Conservation (phyloP, 352 stramenopile species). For the Phytophthora meadii region DNA sequence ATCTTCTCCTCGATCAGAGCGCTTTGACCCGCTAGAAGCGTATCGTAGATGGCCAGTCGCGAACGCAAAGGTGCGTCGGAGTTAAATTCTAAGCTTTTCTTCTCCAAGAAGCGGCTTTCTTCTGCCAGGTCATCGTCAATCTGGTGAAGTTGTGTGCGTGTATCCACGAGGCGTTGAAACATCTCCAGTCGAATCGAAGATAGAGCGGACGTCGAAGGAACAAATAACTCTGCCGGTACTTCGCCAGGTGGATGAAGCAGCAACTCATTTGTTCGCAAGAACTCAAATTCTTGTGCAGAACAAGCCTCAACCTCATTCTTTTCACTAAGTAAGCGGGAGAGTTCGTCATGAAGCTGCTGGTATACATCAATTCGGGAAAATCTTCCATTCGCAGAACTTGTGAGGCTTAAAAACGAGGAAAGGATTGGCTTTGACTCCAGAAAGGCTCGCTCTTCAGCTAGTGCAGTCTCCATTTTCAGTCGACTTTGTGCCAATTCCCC, state of each 20-base stretch:
- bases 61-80: conserved; percentile 25
- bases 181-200: conserved; percentile 28
- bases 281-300: conserved; percentile 18
- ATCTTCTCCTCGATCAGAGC: conserved; percentile 69
- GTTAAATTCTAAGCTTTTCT: conserved; percentile 19
- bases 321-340: conserved; percentile 16
- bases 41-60: conserved; percentile 48
- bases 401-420: conserved; percentile 12
- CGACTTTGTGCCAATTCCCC: conserved; percentile 19
- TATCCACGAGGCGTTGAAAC: conserved; percentile 26
- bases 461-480: conserved; percentile 12
- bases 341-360: conserved; percentile 26
- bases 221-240: neutral
- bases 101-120: conserved; percentile 27
- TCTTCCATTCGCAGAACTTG: neutral
- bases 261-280: conserved; percentile 21
- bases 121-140: conserved; percentile 14
- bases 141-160: conserved; percentile 5
- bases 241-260: neutral
- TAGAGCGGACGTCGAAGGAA: conserved; percentile 8
- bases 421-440: conserved; percentile 19
- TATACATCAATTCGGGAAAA: conserved; percentile 30
- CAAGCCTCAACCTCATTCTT: conserved; percentile 12
- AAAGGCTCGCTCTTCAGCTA: conserved; percentile 27
- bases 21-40: conserved; percentile 53